Evolutionary conservation across 2,329 filamentous ascomycete genomes (phyloP).

Genomic region (Hymenotorrendiella dingleyae): DNA sequence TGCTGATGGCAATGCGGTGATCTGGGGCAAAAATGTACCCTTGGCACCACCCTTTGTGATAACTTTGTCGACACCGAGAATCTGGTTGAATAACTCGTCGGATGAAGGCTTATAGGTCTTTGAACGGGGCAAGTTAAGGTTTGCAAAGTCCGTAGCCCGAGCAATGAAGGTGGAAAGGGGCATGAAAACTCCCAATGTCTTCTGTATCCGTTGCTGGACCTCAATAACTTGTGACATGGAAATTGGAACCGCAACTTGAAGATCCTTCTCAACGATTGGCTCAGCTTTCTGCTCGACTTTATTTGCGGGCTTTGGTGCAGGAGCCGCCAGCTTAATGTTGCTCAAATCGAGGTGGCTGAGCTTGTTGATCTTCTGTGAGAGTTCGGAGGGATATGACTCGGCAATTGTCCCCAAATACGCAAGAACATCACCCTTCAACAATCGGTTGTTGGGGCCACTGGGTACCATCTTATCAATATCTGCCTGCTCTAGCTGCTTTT

Average conservation of each 20-base stretch:
- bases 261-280: slow-evolving; percentile 40
- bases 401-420: slow-evolving; percentile 79
- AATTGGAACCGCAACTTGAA: slow-evolving; percentile 66
- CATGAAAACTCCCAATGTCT: slow-evolving; percentile 71
- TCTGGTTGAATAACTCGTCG: slow-evolving; percentile 82
- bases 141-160: slow-evolving; percentile 79
- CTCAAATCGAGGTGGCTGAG: slow-evolving; percentile 83
- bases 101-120: slow-evolving; percentile 59
- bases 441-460: slow-evolving; percentile 78
- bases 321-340: slow-evolving; percentile 77
- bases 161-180: slow-evolving; percentile 83
- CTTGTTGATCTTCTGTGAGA: slow-evolving; percentile 67
- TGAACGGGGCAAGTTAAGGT: slow-evolving; percentile 72
- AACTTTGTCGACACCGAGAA: slow-evolving; percentile 63
- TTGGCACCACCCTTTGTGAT: slow-evolving; percentile 47
- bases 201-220: slow-evolving; percentile 73
- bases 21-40: slow-evolving; percentile 66
- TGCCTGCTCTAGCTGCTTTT: slow-evolving; percentile 68
- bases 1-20: slow-evolving; percentile 51
- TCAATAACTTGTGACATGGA: slow-evolving; percentile 74
- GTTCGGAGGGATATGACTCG: slow-evolving; percentile 61
- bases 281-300: slow-evolving; percentile 35
- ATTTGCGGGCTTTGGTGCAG: slow-evolving; percentile 35
- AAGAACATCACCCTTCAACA: slow-evolving; percentile 93
- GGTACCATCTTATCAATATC: slow-evolving; percentile 78